Evolutionary conservation across 2,329 filamentous ascomycete genomes (phyloP).

Genomic region (Aspergillus cejpii): DNA sequence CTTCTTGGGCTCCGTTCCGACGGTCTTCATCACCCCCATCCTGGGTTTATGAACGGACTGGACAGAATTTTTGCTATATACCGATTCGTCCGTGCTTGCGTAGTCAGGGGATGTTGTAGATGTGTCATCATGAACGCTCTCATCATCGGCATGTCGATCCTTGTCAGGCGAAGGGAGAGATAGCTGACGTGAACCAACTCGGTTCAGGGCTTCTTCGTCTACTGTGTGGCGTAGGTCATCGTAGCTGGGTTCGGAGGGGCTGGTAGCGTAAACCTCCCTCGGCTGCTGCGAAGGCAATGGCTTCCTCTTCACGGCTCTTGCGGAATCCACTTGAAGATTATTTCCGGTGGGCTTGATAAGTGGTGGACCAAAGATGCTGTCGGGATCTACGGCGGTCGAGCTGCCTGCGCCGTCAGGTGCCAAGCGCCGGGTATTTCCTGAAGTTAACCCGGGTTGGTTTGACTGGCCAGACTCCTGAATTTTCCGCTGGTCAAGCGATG

Average conservation of each 20-base stretch:
- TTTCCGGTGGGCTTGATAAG: constrained; percentile 6
- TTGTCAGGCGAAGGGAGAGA: constrained; percentile 24
- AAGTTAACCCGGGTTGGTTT: constrained; percentile 38
- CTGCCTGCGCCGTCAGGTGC: constrained; percentile 1
- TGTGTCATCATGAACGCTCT: constrained; percentile 52
- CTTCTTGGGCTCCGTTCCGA: constrained; percentile 51
- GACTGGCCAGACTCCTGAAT: constrained; percentile 30
- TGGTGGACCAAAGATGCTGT: constrained; percentile 7
- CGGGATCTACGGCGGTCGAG: constrained; percentile 1
- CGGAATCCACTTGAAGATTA: constrained; percentile 33
- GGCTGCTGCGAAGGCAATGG: constrained; percentile 43
- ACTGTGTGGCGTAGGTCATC: constrained; percentile 41
- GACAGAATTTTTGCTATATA: constrained; percentile 38
- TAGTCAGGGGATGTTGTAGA: constrained; percentile 68
- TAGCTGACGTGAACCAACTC: constrained; percentile 35
- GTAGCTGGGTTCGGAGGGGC: constrained; percentile 30
- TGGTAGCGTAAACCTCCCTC: constrained; percentile 14
- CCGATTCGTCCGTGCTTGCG: constrained; percentile 60
- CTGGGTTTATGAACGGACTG: constrained; percentile 54
- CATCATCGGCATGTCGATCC: constrained; percentile 28
- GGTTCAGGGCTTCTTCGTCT: constrained; percentile 47
- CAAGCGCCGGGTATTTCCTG: constrained; percentile 20
- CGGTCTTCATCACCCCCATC: constrained; percentile 71
- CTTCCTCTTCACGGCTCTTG: constrained; percentile 47
- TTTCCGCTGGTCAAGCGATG: constrained; percentile 37